These are phyloP conservation scores for Camelina hispida DNA, from an alignment of 345 rosid species.

Conservation along the genomic window DNA sequence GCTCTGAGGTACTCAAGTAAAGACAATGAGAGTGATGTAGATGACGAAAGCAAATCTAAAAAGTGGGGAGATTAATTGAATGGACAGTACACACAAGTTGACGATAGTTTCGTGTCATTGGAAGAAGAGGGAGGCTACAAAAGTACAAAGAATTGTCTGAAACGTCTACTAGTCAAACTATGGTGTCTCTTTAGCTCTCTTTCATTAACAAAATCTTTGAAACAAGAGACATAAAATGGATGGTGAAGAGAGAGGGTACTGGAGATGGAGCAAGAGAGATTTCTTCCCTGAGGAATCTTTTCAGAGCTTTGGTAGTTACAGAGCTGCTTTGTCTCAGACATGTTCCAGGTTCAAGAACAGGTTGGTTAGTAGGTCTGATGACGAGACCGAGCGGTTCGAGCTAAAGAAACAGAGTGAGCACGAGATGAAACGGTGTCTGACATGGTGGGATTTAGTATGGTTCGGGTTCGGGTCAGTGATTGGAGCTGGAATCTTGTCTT, in stretches of 20 bases:
- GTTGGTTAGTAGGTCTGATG: constrained; percentile 53
- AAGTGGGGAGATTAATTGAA: constrained; percentile 13
- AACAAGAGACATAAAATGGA: constrained; percentile 29
- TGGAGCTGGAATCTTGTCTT: constrained; percentile 72
- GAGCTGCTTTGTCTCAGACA: constrained; percentile 55
- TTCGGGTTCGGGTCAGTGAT: constrained; percentile 66
- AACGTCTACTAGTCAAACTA: constrained; percentile 14
- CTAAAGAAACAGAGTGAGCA: constrained; percentile 57
- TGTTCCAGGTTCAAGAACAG: constrained; percentile 63
- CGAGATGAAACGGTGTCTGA: constrained; percentile 63
- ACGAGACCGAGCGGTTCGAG: constrained; percentile 55
- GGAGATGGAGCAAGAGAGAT: constrained; percentile 47
- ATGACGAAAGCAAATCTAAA: not conserved
- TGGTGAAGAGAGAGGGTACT: constrained; percentile 40
- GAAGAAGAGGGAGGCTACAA: constrained; percentile 4
- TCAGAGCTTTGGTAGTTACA: constrained; percentile 56
- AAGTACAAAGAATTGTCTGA: constrained; percentile 10
- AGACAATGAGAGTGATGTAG: not conserved
- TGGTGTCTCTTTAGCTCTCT: constrained; percentile 3
- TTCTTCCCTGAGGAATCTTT: constrained; percentile 75
- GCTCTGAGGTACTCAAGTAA: not conserved
- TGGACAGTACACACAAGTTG: constrained; percentile 4
- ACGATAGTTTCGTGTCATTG: not conserved
- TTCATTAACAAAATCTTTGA: constrained; percentile 17
- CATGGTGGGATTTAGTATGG: constrained; percentile 75